Evolutionary conservation across 2,329 filamentous ascomycete species (phyloP).

Genomic region (Aureobasidium sp.): DNA sequence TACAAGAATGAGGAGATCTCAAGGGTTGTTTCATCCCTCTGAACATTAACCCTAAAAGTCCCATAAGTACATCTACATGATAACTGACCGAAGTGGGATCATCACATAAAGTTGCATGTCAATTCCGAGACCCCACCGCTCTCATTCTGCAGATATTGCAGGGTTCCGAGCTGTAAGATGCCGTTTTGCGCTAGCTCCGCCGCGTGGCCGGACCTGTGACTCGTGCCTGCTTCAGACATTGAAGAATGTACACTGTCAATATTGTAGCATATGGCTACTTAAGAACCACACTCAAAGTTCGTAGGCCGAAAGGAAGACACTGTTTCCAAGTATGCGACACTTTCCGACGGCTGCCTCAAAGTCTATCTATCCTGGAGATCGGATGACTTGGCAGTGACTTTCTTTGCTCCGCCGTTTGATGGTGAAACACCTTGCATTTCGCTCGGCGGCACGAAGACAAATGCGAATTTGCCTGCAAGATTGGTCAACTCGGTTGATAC

Average conservation of each 20-base stretch:
- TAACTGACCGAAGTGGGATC: not conserved
- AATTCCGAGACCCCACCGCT: not conserved
- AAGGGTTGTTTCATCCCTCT: not conserved
- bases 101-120: not conserved
- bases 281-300: not conserved
- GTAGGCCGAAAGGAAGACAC: not conserved
- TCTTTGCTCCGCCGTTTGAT: not conserved
- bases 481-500: not conserved
- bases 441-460: not conserved
- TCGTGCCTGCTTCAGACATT: not conserved
- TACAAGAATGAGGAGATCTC: not conserved
- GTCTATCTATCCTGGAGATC: too few species aligned
- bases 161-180: not conserved
- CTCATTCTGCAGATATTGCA: not conserved
- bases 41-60: not conserved
- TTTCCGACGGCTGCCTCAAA: not conserved
- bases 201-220: not conserved
- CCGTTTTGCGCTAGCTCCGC: not conserved
- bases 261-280: not conserved
- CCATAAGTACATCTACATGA: not conserved
- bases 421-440: not conserved
- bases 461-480: not conserved
- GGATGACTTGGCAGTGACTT: not conserved
- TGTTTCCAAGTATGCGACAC: not conserved
- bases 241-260: not conserved